Conservation (phyloP, 2,329 filamentous ascomycete genomes). For the Aspergillus sp. region DNA sequence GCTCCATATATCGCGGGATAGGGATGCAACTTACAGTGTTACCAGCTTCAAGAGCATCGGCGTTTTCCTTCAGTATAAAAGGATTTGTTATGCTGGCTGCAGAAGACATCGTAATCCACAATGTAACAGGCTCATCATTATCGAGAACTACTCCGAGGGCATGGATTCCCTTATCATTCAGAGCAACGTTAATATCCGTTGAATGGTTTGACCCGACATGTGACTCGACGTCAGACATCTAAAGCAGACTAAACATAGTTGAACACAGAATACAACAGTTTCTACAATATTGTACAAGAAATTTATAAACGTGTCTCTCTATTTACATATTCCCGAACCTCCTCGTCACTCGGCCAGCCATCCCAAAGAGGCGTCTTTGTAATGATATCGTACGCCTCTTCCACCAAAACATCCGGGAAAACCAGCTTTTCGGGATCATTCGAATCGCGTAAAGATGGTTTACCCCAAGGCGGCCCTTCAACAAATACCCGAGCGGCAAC, state of each 20-base stretch:
- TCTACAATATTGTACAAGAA: conserved; percentile 11
- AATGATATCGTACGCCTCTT: conserved; percentile 34
- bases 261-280: not conserved
- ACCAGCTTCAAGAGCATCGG: not conserved
- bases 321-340: conserved; percentile 31
- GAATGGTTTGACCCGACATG: not conserved
- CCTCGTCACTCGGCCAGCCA: conserved; percentile 37
- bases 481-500: conserved; percentile 36
- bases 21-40: not conserved
- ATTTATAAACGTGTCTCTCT: conserved; percentile 6
- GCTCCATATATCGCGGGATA: not conserved
- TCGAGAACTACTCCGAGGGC: not conserved
- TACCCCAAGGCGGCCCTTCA: conserved; percentile 27
- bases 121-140: not conserved
- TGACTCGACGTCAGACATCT: not conserved
- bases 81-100: not conserved
- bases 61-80: not conserved
- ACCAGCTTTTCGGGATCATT: conserved; percentile 6
- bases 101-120: not conserved
- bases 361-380: conserved; percentile 28
- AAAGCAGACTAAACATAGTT: not conserved
- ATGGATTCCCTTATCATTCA: not conserved
- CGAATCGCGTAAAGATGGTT: not conserved
- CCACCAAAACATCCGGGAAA: conserved; percentile 22
- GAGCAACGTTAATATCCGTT: not conserved